Base-by-base conservation (phyloP, 2,329 filamentous ascomycete genomes). In the Alternaria alternata region DNA sequence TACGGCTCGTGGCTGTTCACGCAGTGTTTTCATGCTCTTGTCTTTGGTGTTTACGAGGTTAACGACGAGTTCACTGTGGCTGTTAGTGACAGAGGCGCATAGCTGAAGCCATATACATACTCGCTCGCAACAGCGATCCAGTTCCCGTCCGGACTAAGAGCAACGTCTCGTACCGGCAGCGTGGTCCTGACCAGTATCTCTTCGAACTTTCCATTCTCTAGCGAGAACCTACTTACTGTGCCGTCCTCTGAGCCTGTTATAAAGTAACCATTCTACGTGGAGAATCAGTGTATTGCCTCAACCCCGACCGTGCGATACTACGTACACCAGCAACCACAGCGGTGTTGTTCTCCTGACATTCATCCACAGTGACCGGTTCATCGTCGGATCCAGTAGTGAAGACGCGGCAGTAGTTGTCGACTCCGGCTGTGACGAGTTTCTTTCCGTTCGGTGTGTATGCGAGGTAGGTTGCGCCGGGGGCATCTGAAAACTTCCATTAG, bases 91-190 rank as follows among this genome's bases (percentile, higher is more conserved):
- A 69, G 7, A n/a, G 20, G 44, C 30, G n/a, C 6, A 18, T 6
- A 18, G 4, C 8, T 14, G 3, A 18, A n/a, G 3, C 8, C 7
- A 11, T 7, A 43, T 2, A 81, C 86, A 67, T 78, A 89, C 87
- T 98, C 96, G 83, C 94, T 97, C n/a, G 94, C 93, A 26, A 98
- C 93, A 30, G 95, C 95, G 66, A 90, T 92, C 94, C 93, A 98
- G 71, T 91, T 87, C 0, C 87, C 86, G 75, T 98, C 91, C 2
- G 88, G 86, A 3, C 93, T 94, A 14, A 99, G 82, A 4, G 92
- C 89, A 54, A 99, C 84, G 76, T 97, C 93, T 72, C 95, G 88
- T 32, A 97, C 88, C 0, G 95, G 92, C 3, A 97, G 82, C n/a
- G 93, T 89, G 59, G 90, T 92, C 65, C 95, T 89, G 26, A 93